A percentile compares a stretch with the other conserved stretches of the same genome.
Evolutionary conservation across 805 yeast genomes (phyloP).

Genomic region (Saccharomycopsis javanensis): DNA sequence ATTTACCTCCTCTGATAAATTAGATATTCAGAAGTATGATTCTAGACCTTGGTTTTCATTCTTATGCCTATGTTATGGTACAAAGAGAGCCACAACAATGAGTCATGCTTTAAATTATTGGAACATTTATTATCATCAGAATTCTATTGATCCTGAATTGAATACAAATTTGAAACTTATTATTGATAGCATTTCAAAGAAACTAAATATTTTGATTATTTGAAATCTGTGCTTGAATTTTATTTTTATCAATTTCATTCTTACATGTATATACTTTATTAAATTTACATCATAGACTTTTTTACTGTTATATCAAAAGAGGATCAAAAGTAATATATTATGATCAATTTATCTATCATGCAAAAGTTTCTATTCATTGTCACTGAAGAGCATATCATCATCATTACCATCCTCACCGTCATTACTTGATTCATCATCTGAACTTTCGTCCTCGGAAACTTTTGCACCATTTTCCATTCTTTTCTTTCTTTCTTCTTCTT

Average conservation of each 20-base stretch:
- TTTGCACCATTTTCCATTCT: conserved; percentile 18
- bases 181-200: not conserved
- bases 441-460: not conserved
- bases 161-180: not conserved
- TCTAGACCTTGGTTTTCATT: conserved; percentile 16
- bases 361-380: not conserved
- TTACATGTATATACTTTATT: not conserved
- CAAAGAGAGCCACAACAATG: conserved; percentile 2
- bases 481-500: conserved; percentile 31
- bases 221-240: not conserved
- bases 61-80: conserved; percentile 3
- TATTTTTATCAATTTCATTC: not conserved
- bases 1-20: not conserved
- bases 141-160: not conserved
- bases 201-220: not conserved
- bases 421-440: not conserved
- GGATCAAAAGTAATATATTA: not conserved
- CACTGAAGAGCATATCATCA: conserved; percentile 7
- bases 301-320: not conserved
- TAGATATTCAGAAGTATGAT: conserved; percentile 1
- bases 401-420: conserved; percentile 5
- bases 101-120: conserved; percentile 7
- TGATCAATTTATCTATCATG: not conserved
- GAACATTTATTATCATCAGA: not conserved
- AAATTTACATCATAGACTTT: not conserved